Base-by-base conservation (phyloP, 306 rosid species). In the Lathyrus oleraceus region DNA sequence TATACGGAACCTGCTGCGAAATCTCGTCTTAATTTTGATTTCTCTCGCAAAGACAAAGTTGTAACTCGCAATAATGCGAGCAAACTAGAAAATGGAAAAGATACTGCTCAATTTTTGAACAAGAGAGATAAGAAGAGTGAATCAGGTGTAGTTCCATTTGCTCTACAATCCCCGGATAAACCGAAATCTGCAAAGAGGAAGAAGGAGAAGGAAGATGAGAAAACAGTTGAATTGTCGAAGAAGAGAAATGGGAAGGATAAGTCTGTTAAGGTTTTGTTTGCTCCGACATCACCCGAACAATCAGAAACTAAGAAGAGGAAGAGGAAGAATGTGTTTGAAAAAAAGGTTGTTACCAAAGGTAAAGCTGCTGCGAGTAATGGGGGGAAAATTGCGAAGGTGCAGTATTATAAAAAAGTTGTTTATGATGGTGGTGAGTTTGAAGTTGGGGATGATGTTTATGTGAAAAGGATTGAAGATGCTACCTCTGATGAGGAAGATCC, bases 371-470 rank as follows among this genome's bases (percentile, higher is more conserved):
- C 79, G 4, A 81, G 45, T 52, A 79, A 72, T 25, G 42, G 20
- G 49, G 73, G 14, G 39, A 57, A 67, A 68, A 39, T 72, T 16
- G 23, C 27, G 7, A 20, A 61, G 30, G 58, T 58, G 45, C 70
- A 75, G 51, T 77, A 85, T 74, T 94, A 85, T 16, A 86, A 79
- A 56, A 94, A 84, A 70, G 98, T 88, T 66, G 84, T 87, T 43
- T 88, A 82, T 21, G 98, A 94, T 66, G 98, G 87, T 14, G 92
- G 97, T 2, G 91, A 90, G 54, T 94, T 94, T 76, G 96, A 65
- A 81, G 86, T 85, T 7, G 89, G 90, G 11, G 83, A 87, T 30
- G 85, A 84, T 66, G 98, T 90, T 45, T 88, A 88, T 75, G 90
- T 94, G 64, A 90, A 79, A 81, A 94, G 88, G 78, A 88, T 89